Base-by-base conservation (phyloP, 106 monocot species). In the Narthecium ossifragum region DNA sequence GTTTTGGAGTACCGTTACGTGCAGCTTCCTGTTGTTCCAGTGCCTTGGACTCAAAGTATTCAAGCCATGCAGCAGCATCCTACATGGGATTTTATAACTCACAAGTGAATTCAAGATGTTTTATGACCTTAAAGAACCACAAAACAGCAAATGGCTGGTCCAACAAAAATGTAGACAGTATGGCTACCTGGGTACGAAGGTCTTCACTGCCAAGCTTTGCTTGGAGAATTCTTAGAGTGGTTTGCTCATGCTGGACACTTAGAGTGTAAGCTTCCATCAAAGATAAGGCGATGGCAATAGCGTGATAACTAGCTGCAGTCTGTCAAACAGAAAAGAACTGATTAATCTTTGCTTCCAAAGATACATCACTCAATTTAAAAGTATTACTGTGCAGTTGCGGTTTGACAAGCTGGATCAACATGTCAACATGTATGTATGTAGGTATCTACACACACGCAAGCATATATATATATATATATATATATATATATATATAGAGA, bases 61-160 rank as follows among this genome's bases (percentile, higher is more conserved):
- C 93, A 30, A 93, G 79, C 93, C 93, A 93, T 55, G 93, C 93
- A 67, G 89, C 82, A 78, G 93, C 93, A 85, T 93, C 93, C 93
- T 93, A 74, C 12, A 82, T 39, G 51, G 34, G 31, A 56, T 52
- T 32, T 34, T n/a, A n/a, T n/a, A n/a, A n/a, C n/a, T n/a, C n/a
- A n/a, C n/a, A n/a, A n/a, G n/a, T n/a, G n/a, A n/a, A n/a, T n/a
- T n/a, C n/a, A n/a, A n/a, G n/a, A n/a, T n/a, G n/a, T n/a, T n/a
- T n/a, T n/a, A 41, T 1, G 24, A 46, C 21, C 8, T 8, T 2
- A 40, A 34, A 9, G n/a, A 13, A 15, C 12, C 31, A 6, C 34
- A 29, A 26, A 14, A 11, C 21, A 30, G n/a, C n/a, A n/a, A n/a
- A n/a, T n/a, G n/a, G n/a, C n/a, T n/a, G n/a, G n/a, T n/a, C 17